Evolutionary conservation across 441 rosid genomes (phyloP), one percentile per base, ranked within the genome.

Genomic region (Pelargonium fulgidum): DNA sequence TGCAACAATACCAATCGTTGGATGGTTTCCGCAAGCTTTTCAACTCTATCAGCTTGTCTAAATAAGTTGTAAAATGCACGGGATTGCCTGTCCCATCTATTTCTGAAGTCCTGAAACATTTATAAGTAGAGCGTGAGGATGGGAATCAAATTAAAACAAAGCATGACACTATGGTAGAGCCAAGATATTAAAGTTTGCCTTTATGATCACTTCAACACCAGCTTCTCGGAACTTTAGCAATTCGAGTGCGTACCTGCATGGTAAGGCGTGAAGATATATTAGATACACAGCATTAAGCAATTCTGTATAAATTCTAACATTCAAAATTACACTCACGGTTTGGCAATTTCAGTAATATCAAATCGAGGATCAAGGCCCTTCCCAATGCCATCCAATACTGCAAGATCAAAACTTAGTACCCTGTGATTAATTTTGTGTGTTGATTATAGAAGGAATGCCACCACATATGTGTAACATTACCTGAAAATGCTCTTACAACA

Each of bases 401-500:
- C 83, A 83, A 76, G 62, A 63, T 65, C 58, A 70, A 48, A 68
- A 73, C 17, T 11, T 16, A 22, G 33, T 56, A 33, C 64, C 65
- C 62, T 62, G 3, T 50, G 17, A 66, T 74, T 58, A 61, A 64
- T 54, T 50, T 26, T 54, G 22, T 4, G 10, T 16, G 59, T 16
- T 54, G 17, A 54, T 16, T 8, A 75, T 29, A 64, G 56, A 36
- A 48, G 70, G 24, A n/a, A 76, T 72, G 54, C 69, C 48, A 65
- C 66, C 16, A 65, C 22, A 68, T 58, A 65, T 47, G 48, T 36
- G 42, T 16, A 22, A 63, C 17, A 56, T 72, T 73, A 94, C 99
- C 97, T 81, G 99, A 90, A 88, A 95, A 95, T 73, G 99, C 94
- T 88, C 99, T 85, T 65, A 95, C 99, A 75, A 95, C 98, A 82